Evolutionary conservation across 768 basidiomycete genomes (phyloP).

Genomic region (Plicaturopsis crispa): DNA sequence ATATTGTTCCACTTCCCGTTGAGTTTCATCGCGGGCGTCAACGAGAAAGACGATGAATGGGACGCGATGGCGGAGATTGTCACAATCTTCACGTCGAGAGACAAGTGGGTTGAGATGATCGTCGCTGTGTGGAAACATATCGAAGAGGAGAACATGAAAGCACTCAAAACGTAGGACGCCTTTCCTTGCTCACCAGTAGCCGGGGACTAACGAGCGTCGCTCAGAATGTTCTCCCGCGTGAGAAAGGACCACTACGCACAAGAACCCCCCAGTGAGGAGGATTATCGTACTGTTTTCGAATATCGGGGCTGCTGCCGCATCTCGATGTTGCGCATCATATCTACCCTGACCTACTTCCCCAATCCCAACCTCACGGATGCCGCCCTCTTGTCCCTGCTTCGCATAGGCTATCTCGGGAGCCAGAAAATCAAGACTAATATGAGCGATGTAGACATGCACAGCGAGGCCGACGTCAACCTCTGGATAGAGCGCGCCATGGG

Average conservation of each 20-base stretch:
- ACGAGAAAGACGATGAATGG: slow-evolving; percentile 13
- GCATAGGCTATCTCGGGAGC: slow-evolving; percentile 15
- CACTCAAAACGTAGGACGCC: slow-evolving; percentile 11
- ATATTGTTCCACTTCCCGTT: slow-evolving; percentile 16
- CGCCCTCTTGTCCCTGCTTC: slow-evolving; percentile 19
- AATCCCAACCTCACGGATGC: slow-evolving; percentile 14
- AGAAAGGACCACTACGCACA: slow-evolving; percentile 11
- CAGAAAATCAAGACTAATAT: slow-evolving; percentile 12
- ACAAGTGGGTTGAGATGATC: slow-evolving; percentile 19
- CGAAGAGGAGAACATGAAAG: slow-evolving; percentile 17
- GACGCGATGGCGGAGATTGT: slow-evolving; percentile 14
- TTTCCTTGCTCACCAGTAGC: not conserved
- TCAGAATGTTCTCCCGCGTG: slow-evolving; percentile 13
- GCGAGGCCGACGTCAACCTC: slow-evolving; percentile 4
- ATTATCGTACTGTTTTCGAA: slow-evolving; percentile 12
- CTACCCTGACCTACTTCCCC: slow-evolving; percentile 13
- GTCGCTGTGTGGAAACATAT: slow-evolving; percentile 17
- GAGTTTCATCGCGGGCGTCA: slow-evolving; percentile 16
- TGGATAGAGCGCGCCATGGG: slow-evolving; percentile 11
- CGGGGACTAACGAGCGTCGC: not conserved
- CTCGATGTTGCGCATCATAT: slow-evolving; percentile 18
- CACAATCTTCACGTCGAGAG: slow-evolving; percentile 16
- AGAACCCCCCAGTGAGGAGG: slow-evolving; percentile 5
- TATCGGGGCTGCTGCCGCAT: slow-evolving; percentile 18
- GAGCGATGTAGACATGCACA: not conserved